Base-by-base conservation (phyloP, 768 basidiomycete species). In the Lactifluus volemus region DNA sequence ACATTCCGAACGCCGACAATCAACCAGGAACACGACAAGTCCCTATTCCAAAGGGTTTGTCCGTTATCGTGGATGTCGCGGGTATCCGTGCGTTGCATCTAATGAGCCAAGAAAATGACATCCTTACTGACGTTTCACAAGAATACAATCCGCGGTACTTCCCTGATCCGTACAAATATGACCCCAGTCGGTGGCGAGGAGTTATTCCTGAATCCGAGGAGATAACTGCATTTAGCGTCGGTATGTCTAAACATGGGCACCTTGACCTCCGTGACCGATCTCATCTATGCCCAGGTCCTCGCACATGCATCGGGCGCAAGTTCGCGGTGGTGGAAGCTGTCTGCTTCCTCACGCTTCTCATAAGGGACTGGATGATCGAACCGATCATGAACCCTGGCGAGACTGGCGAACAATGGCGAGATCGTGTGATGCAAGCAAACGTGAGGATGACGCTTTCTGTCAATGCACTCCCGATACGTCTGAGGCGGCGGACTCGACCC, bases 241-340 rank as follows among this genome's bases (percentile, higher is more conserved):
- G 68, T 67, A 45, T 50, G 67, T 60, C 11, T 14, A 5, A 34
- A 34, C 9, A 21, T 58, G 36, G 8, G 36, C 50, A 5, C 60
- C 15, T 51, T 45, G 14, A 14, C 36, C 15, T 19, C 19, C 21
- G 38, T 25, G 25, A 25, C 25, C 25, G 25, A 25, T 25, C 25
- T 25, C 25, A 25, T 25, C 25, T 55, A 19, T 7, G 56, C 17
- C 41, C 61, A 77, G 79, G 80, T 50, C 80, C 81, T 36, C 76
- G 82, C 15, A 66, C 69, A 15, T 85, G 84, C 62, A 70, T 83
- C 12, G 84, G 83, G 5, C 72, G 80, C 32, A 81, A 77, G 61
- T 85, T 85, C 64, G 80, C 83, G 3, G 73, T 75, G 0, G 76
- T 73, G 0, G 82, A 85, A 66, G 73, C 76, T 2, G 76, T 84